Conservation (phyloP, 192 early-diverging fungal species). For the Linnemannia hyalina region DNA sequence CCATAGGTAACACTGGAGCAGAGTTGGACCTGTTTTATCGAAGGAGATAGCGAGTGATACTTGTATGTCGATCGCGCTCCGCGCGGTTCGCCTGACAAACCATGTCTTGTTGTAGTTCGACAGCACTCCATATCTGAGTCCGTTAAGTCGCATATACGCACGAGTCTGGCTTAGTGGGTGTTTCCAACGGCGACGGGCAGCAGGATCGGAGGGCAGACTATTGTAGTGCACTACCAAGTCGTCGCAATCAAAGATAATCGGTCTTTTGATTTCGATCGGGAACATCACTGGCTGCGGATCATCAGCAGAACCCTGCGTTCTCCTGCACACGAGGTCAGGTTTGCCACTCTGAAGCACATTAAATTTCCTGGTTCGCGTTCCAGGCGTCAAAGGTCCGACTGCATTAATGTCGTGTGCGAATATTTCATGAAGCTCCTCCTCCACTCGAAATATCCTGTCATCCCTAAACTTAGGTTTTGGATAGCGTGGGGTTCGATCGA, state of each 20-base stretch:
- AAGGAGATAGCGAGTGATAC: conserved; percentile 8
- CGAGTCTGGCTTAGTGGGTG: conserved; percentile 18
- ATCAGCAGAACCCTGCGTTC: neutral
- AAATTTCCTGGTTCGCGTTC: neutral
- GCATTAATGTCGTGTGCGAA: neutral
- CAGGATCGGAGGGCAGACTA: no score
- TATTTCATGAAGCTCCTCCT: neutral
- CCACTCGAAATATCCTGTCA: conserved; percentile 4
- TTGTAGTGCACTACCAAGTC: neutral
- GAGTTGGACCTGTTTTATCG: conserved; percentile 15
- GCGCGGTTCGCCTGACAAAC: conserved; percentile 29
- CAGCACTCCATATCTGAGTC: conserved; percentile 34
- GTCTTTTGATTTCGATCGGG: conserved; percentile 27
- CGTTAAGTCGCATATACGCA: conserved; percentile 43
- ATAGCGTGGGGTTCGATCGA: neutral
- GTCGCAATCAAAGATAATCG: neutral
- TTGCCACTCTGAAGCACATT: neutral
- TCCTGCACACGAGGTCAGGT: neutral
- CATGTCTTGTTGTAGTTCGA: conserved; percentile 38
- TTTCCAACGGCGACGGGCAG: no score
- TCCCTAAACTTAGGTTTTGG: neutral
- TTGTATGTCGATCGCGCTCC: neutral
- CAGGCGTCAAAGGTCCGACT: neutral
- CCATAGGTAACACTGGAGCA: conserved; percentile 39
- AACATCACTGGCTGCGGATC: conserved; percentile 4